phyloP scores from a whole-genome alignment of 495 filamentous ascomycete genomes.

The Talaromyces liani region DNA sequence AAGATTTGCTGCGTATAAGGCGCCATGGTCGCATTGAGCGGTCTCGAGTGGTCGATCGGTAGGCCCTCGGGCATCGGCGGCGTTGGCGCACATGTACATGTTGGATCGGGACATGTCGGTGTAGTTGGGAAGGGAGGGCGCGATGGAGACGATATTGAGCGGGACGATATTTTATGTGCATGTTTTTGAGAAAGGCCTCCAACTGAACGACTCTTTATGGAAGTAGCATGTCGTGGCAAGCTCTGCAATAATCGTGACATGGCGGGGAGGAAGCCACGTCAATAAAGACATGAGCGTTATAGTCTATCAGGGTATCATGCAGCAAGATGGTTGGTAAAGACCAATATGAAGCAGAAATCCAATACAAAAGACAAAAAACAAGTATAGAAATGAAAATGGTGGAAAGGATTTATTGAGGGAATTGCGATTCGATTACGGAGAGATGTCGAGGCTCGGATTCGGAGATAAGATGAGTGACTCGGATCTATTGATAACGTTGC shows the following conservation, averaged over 20 bases:
- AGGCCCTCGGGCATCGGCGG: conserved; percentile 57
- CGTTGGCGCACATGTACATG: conserved; percentile 58
- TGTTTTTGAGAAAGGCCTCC: not conserved
- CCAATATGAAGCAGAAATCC: not conserved
- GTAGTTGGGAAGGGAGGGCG: conserved; percentile 37
- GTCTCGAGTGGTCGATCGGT: conserved; percentile 65
- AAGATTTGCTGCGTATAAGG: conserved; percentile 77
- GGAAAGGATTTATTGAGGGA: not conserved
- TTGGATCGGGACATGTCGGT: conserved; percentile 61
- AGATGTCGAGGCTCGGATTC: not conserved
- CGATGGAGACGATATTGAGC: not conserved
- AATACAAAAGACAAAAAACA: not conserved
- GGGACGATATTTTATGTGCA: not conserved
- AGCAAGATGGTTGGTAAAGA: not conserved
- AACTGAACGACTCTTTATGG: not conserved
- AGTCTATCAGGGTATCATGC: not conserved
- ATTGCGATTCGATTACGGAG: not conserved
- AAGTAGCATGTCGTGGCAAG: not conserved
- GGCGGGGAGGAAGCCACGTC: not conserved
- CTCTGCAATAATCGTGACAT: not conserved
- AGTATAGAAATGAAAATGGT: not conserved
- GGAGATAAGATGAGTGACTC: not conserved
- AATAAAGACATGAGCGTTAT: not conserved
- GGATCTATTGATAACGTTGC: no score
- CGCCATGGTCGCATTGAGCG: conserved; percentile 67